Evolutionary conservation across 2,329 filamentous ascomycete genomes (phyloP).

Genomic region (Pestalotiopsis sp.): DNA sequence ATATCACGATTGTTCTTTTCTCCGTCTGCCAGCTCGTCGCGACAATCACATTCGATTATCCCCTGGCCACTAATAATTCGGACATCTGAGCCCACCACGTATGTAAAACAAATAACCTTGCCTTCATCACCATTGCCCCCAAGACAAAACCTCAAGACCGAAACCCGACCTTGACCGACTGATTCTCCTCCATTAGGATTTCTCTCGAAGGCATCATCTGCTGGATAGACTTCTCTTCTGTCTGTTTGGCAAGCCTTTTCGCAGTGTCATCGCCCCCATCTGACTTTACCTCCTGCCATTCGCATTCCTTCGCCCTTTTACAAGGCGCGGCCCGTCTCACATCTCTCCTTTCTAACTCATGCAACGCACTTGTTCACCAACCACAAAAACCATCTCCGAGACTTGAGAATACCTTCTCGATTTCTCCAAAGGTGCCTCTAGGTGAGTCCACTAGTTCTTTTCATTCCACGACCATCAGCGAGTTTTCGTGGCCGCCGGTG

Average conservation of each 20-base stretch:
- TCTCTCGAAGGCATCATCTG: background rate
- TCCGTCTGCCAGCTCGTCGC: background rate
- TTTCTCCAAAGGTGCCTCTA: background rate
- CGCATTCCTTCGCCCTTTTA: constrained; percentile 3
- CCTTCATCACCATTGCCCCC: constrained; percentile 2
- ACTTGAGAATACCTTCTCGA: background rate
- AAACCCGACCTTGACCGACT: background rate
- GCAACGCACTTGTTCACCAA: background rate
- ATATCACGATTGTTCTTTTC: background rate
- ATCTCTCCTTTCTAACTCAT: background rate
- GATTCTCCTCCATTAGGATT: background rate
- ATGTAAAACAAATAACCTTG: constrained; percentile 8
- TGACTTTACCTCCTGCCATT: background rate
- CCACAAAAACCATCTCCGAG: background rate
- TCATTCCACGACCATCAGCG: background rate
- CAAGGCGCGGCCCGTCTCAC: constrained; percentile 1
- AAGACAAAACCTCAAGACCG: background rate
- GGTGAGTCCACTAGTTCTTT: background rate
- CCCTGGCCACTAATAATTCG: constrained; percentile 5
- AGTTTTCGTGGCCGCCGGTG: background rate
- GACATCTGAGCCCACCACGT: constrained; percentile 7
- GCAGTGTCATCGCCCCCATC: background rate
- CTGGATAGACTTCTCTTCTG: background rate
- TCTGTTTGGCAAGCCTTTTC: background rate
- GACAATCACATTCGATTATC: background rate